phyloP scores from a whole-genome alignment of 768 basidiomycete genomes.

The Tulasnella sp. region DNA sequence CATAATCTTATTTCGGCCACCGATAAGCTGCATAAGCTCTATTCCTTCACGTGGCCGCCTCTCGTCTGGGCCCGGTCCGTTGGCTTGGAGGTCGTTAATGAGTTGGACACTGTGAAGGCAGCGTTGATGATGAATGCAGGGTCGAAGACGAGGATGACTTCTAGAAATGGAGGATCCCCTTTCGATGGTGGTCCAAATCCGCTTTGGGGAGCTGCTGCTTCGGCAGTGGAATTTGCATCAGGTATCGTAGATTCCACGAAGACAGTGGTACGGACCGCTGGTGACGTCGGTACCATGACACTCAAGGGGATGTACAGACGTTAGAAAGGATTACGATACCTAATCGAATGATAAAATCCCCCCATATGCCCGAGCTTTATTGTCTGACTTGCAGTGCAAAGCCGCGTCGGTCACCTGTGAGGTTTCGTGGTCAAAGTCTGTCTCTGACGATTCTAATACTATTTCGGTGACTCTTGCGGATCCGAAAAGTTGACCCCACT shows the following conservation, averaged over 20 bases:
- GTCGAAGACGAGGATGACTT: background rate
- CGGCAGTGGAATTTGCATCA: background rate
- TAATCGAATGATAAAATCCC: too few species aligned
- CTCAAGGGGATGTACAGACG: background rate
- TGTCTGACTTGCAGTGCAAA: too few species aligned
- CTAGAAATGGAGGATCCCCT: background rate
- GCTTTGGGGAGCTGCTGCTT: conserved; percentile 1
- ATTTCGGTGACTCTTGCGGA: too few species aligned
- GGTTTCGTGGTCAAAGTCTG: too few species aligned
- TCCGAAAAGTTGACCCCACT: too few species aligned
- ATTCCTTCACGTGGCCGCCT: conserved; percentile 51
- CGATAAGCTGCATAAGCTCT: conserved; percentile 87
- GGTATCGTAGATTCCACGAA: background rate
- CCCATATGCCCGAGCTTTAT: too few species aligned
- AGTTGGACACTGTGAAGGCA: conserved; percentile 71
- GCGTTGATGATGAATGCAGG: conserved; percentile 78
- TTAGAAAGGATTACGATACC: too few species aligned
- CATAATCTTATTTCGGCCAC: conserved; percentile 74
- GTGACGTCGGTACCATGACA: background rate
- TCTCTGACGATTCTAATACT: too few species aligned
- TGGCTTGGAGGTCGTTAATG: conserved; percentile 86
- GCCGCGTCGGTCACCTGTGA: too few species aligned
- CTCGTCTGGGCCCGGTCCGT: conserved; percentile 80
- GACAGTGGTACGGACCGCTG: background rate
- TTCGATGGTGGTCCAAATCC: background rate